phyloP scores from a whole-genome alignment of 352 stramenopile genomes.

The Phytophthora meadii region DNA sequence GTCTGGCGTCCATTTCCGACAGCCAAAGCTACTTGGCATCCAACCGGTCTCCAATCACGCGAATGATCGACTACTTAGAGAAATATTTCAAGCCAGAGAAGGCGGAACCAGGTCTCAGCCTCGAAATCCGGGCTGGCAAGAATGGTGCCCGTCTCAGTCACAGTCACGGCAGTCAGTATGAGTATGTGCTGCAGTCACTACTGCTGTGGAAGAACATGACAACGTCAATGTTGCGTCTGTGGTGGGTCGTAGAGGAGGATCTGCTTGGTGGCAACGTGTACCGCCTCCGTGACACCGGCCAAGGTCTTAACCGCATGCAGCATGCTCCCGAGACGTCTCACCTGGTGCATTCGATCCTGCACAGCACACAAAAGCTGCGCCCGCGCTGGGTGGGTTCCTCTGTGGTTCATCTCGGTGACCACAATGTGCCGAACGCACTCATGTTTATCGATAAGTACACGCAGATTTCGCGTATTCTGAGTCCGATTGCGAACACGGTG shows the following conservation, averaged over 20 bases:
- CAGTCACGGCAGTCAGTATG: conserved; percentile 63
- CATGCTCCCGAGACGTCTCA: conserved; percentile 64
- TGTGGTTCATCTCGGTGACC: conserved; percentile 94
- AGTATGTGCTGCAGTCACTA: conserved; percentile 75
- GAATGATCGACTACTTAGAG: conserved; percentile 71
- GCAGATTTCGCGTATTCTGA: conserved; percentile 81
- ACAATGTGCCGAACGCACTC: conserved; percentile 96
- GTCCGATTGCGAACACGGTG: conserved; percentile 66
- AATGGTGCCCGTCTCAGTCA: conserved; percentile 69
- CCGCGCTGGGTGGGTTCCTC: conserved; percentile 85
- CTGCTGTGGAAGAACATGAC: conserved; percentile 74
- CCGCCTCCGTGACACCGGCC: conserved; percentile 66
- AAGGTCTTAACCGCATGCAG: conserved; percentile 76
- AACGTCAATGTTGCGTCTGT: conserved; percentile 63
- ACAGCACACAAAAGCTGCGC: conserved; percentile 52
- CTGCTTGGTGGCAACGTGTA: conserved; percentile 62
- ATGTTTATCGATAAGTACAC: conserved; percentile 98
- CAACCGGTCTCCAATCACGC: conserved; percentile 63
- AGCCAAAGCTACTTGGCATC: conserved; percentile 67
- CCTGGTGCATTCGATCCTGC: conserved; percentile 58
- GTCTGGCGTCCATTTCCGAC: conserved; percentile 60
- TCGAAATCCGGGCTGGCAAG: conserved; percentile 67
- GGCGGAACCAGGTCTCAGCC: conserved; percentile 45
- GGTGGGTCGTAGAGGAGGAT: conserved; percentile 72
- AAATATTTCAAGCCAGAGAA: conserved; percentile 64